Conservation (phyloP, 1,139 yeast species). For the Chernovozyma aurita region DNA sequence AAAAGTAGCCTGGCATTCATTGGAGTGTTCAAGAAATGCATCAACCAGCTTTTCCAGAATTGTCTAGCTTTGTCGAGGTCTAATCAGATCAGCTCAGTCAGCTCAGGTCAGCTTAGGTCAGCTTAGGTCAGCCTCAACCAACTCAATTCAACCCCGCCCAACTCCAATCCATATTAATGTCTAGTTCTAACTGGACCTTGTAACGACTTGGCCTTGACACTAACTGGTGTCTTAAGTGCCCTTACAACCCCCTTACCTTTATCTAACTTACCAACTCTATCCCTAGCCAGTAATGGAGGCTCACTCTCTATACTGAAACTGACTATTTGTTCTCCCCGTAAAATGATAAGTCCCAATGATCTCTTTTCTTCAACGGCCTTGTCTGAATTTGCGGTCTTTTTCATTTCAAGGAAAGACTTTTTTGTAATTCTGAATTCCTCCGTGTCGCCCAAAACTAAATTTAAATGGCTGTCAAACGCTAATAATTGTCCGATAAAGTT, state of each 20-base stretch:
- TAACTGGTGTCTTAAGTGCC: conserved; percentile 33
- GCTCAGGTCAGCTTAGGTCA: no score
- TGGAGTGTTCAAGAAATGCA: no score
- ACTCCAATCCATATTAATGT: no score
- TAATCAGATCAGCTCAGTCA: no score
- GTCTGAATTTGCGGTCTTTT: conserved; percentile 21
- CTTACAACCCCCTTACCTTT: conserved; percentile 44
- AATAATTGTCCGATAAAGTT: conserved; percentile 74
- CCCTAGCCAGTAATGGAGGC: conserved; percentile 51
- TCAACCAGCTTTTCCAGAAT: no score
- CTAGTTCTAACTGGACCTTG: conserved; percentile 10
- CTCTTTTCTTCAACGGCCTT: conserved; percentile 55
- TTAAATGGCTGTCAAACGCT: conserved; percentile 89
- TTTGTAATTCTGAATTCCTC: conserved; percentile 79
- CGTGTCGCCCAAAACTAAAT: conserved; percentile 78
- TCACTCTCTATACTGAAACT: conserved; percentile 78
- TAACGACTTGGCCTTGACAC: conserved; percentile 13
- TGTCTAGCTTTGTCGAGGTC: no score
- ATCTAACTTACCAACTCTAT: conserved; percentile 34
- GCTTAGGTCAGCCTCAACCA: no score
- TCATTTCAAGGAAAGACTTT: conserved; percentile 44
- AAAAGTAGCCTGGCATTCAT: no score
- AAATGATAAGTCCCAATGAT: conserved; percentile 70
- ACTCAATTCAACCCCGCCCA: no score
- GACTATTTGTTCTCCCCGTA: conserved; percentile 89